Conservation (phyloP, 192 early-diverging fungal genomes). For the Rhizophagus sp. region DNA sequence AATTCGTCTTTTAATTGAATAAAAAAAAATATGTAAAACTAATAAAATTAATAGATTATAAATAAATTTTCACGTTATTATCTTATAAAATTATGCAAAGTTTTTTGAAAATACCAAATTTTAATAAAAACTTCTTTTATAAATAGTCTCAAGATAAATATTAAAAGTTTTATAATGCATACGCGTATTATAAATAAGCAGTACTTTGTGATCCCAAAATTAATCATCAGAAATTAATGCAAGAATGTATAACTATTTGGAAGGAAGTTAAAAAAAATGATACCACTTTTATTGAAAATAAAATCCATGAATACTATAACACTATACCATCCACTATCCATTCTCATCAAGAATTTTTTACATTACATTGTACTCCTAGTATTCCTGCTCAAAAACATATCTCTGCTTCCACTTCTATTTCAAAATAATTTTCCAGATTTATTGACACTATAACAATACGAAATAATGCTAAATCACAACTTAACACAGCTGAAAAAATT, state of each 20-base stretch:
- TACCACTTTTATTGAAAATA: not conserved
- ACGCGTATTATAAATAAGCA: not conserved
- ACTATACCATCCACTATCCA: not conserved
- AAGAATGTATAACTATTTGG: not conserved
- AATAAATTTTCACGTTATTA: too few species aligned
- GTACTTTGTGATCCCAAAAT: not conserved
- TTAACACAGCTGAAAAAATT: too few species aligned
- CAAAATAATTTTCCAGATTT: too few species aligned
- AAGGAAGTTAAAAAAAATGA: not conserved
- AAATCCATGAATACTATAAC: not conserved
- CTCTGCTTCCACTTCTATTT: too few species aligned
- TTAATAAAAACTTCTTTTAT: not conserved
- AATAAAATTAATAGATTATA: too few species aligned
- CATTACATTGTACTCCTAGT: too few species aligned
- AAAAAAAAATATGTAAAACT: too few species aligned
- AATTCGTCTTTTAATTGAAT: too few species aligned
- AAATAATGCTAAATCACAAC: too few species aligned
- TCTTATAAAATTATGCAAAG: not conserved
- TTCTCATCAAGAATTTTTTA: not conserved
- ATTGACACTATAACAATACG: too few species aligned
- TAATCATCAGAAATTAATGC: not conserved
- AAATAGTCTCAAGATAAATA: not conserved
- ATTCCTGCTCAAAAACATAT: too few species aligned
- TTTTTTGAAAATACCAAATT: constrained; percentile 1
- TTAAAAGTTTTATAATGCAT: too few species aligned